Evolutionary conservation across 31 red algal genomes (phyloP).

Genomic region (Bonnemaisonia californica): DNA sequence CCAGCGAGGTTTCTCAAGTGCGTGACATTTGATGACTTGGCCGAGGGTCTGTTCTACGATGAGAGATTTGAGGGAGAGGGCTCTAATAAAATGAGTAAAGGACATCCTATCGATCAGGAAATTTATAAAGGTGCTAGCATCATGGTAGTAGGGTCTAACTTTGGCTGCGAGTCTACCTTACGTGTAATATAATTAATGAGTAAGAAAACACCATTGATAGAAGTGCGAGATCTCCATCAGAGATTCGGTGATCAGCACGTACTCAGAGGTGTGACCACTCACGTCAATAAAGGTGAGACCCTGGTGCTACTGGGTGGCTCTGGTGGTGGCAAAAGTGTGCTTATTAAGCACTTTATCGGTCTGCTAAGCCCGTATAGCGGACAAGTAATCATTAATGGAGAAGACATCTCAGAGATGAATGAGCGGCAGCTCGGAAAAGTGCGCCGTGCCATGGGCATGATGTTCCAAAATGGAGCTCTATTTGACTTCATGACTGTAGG

Average conservation of each 20-base stretch:
- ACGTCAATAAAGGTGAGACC: slow-evolving; percentile 17
- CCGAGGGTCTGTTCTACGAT: not conserved
- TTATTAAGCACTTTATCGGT: slow-evolving; percentile 25
- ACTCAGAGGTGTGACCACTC: slow-evolving; percentile 3
- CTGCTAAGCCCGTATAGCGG: slow-evolving; percentile 19
- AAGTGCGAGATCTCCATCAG: slow-evolving; percentile 2
- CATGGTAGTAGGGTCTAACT: not conserved
- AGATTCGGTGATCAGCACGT: slow-evolving; percentile 25
- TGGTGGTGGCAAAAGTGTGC: slow-evolving; percentile 33
- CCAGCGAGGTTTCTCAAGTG: slow-evolving; percentile 11
- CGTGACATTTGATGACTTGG: slow-evolving; percentile 19
- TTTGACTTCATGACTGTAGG: slow-evolving; percentile 47
- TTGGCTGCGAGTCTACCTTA: not conserved
- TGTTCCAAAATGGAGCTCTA: slow-evolving; percentile 41
- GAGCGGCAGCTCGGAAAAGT: not conserved
- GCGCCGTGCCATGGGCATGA: slow-evolving; percentile 13
- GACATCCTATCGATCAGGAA: slow-evolving; percentile 1
- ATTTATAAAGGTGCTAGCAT: not conserved
- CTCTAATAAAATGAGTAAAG: not conserved
- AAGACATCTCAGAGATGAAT: slow-evolving; percentile 1
- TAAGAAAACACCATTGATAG: too few species aligned
- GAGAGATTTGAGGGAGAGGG: not conserved
- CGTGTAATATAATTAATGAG: too few species aligned
- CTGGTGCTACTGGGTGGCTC: slow-evolving; percentile 32
- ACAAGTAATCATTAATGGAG: slow-evolving; percentile 16